A percentile compares a stretch with the other conserved stretches of the same genome.
Evolutionary conservation across 1,139 yeast genomes (phyloP).

Genomic region (Pichia sp.): DNA sequence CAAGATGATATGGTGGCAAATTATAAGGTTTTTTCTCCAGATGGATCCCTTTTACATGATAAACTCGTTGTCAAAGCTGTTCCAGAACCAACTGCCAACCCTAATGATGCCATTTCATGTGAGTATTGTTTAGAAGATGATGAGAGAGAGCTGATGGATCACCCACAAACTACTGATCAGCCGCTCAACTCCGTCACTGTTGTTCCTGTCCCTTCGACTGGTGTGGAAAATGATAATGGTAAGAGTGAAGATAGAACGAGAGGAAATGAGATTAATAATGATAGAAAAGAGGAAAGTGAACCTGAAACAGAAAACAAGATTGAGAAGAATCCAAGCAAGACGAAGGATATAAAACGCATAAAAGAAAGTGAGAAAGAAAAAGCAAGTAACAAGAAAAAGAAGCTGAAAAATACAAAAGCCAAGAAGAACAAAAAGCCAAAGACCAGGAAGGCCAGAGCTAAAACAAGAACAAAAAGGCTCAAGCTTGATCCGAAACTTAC

Average conservation of each 20-base stretch:
- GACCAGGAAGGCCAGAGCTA: neutral
- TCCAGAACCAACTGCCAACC: conserved; percentile 18
- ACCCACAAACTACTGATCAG: too few relatives aligned
- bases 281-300: conserved; percentile 1
- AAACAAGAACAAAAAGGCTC: neutral
- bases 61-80: conserved; percentile 15
- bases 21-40: conserved; percentile 32
- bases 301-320: neutral
- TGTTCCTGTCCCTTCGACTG: too few relatives aligned
- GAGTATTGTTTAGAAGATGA: conserved; percentile 5
- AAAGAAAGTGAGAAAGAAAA: neutral
- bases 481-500: neutral
- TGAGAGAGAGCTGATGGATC: neutral
- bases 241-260: neutral
- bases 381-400: neutral
- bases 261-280: neutral
- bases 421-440: neutral
- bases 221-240: neutral
- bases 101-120: conserved; percentile 13
- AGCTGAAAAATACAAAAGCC: neutral
- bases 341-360: neutral
- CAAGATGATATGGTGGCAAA: conserved; percentile 34
- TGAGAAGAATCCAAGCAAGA: neutral
- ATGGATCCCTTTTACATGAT: conserved; percentile 29
- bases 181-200: too few relatives aligned